These are phyloP conservation scores for Trapa incisa DNA, from an alignment of 345 rosid species.

Conservation along the genomic window DNA sequence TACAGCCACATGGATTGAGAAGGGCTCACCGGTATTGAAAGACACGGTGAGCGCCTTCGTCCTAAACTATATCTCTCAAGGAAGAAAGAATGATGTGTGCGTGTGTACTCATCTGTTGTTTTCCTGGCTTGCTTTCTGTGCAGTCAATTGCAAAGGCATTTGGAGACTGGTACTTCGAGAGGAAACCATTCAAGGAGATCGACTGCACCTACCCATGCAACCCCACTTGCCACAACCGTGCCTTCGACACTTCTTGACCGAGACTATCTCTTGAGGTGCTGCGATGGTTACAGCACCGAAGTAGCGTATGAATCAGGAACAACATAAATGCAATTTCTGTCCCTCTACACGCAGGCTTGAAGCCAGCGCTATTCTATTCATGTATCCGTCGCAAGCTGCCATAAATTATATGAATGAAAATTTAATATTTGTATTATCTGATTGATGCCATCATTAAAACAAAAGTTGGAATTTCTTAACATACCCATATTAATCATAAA, in stretches of 20 bases:
- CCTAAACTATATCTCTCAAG: no score
- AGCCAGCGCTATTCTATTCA: no score
- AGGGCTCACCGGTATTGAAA: constrained; percentile 48
- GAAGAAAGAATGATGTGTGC: no score
- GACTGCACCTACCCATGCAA: constrained; percentile 97
- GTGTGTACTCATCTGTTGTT: neutral
- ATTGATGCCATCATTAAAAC: no score
- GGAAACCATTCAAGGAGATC: constrained; percentile 46
- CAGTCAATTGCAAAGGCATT: constrained; percentile 81
- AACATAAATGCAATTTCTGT: no score
- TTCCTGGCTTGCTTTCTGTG: neutral
- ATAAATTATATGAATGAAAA: no score
- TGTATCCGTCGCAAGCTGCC: no score
- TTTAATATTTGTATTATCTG: no score
- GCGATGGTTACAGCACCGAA: neutral
- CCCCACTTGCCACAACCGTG: constrained; percentile 64
- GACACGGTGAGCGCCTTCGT: constrained; percentile 25
- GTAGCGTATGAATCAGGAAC: neutral
- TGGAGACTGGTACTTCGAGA: constrained; percentile 79
- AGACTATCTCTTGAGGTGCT: constrained; percentile 8
- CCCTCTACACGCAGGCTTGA: no score
- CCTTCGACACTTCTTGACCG: constrained; percentile 9
- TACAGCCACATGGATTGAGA: constrained; percentile 66
- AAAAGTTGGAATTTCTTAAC: no score
- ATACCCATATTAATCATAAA: no score